A percentile compares a stretch with the other conserved stretches of the same genome.
These are phyloP conservation scores for Immersiella caudata DNA, from an alignment of 495 filamentous ascomycete species.

Conservation along the genomic window DNA sequence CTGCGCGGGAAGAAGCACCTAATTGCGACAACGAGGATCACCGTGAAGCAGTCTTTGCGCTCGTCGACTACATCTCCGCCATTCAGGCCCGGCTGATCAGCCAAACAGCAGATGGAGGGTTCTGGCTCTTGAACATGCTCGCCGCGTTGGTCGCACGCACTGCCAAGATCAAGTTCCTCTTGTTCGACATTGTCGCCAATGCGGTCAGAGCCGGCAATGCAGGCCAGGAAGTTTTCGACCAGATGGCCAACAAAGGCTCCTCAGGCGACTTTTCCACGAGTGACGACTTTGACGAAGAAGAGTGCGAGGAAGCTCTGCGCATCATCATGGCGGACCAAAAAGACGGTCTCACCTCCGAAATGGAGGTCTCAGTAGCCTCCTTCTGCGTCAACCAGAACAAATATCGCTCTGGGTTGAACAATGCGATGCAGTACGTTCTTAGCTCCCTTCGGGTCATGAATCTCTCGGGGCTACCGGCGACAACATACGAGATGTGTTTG, in stretches of 20 bases:
- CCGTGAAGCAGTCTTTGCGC: not conserved
- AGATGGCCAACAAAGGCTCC: no score
- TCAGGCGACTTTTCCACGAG: no score
- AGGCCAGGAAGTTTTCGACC: no score
- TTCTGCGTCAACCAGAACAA: slow-evolving; percentile 15
- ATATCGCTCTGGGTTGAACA: slow-evolving; percentile 5
- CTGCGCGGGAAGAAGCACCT: not conserved
- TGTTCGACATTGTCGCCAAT: not conserved
- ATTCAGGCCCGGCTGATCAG: slow-evolving; percentile 1
- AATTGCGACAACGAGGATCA: not conserved
- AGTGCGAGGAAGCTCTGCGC: slow-evolving; percentile 7
- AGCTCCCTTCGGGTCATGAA: not conserved
- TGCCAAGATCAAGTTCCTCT: slow-evolving; percentile 14
- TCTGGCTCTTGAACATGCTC: slow-evolving; percentile 1
- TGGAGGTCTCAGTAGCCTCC: not conserved
- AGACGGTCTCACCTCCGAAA: slow-evolving; percentile 5
- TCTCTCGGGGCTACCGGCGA: not conserved
- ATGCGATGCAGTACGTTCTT: slow-evolving; percentile 4
- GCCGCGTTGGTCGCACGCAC: not conserved
- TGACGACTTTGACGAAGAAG: slow-evolving; percentile 11
- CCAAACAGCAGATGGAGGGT: not conserved
- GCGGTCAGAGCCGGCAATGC: not conserved
- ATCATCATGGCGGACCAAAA: slow-evolving; percentile 1
- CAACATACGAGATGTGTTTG: not conserved
- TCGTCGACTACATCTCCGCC: slow-evolving; percentile 11